phyloP scores from a whole-genome alignment of 495 filamentous ascomycete species.

The Beverwykella pulmonaria region DNA sequence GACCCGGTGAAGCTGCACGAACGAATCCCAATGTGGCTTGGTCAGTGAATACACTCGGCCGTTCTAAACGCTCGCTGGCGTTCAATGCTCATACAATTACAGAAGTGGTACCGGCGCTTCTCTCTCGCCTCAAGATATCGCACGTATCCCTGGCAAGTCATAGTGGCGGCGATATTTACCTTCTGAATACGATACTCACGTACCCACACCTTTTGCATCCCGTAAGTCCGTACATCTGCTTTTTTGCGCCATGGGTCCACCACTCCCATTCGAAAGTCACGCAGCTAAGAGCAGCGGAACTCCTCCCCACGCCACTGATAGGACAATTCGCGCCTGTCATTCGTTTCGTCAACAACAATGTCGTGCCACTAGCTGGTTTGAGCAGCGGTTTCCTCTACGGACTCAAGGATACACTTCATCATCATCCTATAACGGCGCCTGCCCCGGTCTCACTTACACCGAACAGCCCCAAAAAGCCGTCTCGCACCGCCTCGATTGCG shows the following conservation, averaged over 20 bases:
- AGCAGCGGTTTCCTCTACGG: slow-evolving; percentile 14
- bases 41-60: slow-evolving; percentile 4
- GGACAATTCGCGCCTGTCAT: slow-evolving; percentile 22
- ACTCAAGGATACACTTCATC: slow-evolving; percentile 11
- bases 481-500: not conserved
- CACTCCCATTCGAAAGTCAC: slow-evolving; percentile 19
- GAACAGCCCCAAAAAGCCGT: not conserved
- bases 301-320: slow-evolving; percentile 29
- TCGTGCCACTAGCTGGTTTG: slow-evolving; percentile 19
- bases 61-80: not conserved
- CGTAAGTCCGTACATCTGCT: slow-evolving; percentile 23
- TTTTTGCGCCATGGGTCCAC: slow-evolving; percentile 37
- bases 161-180: slow-evolving; percentile 36
- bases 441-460: slow-evolving; percentile 7
- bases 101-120: slow-evolving; percentile 34
- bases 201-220: slow-evolving; percentile 34
- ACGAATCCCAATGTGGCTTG: slow-evolving; percentile 31
- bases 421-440: not conserved
- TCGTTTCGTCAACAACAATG: slow-evolving; percentile 27
- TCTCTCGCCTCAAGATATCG: slow-evolving; percentile 29
- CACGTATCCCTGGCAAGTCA: slow-evolving; percentile 35
- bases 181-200: slow-evolving; percentile 29
- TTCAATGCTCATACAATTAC: slow-evolving; percentile 4
- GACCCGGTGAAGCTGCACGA: slow-evolving; percentile 20
- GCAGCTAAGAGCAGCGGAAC: slow-evolving; percentile 11